Percentiles rank a stretch among this genome's conserved stretches.
phyloP scores from a whole-genome alignment of 306 rosid genomes.

The Pyrus communis region DNA sequence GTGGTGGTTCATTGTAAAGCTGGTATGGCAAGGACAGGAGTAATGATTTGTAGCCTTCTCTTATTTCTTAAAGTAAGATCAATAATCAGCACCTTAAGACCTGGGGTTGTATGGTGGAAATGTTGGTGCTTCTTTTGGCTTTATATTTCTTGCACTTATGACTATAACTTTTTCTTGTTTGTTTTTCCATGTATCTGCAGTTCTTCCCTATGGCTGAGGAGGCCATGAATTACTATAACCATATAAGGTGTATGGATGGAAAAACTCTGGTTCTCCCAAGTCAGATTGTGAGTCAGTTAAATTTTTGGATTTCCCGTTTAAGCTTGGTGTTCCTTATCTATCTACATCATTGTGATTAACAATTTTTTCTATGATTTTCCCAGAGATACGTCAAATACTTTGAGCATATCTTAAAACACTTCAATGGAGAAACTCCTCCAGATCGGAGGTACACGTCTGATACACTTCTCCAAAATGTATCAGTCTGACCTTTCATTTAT shows the following conservation, averaged over 20 bases:
- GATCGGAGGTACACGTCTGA: slow-evolving; percentile 55
- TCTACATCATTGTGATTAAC: slow-evolving; percentile 22
- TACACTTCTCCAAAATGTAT: slow-evolving; percentile 1
- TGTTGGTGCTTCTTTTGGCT: not conserved
- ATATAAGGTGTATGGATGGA: slow-evolving; percentile 75
- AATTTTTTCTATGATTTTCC: slow-evolving; percentile 17
- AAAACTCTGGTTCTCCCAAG: slow-evolving; percentile 83
- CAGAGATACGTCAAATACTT: slow-evolving; percentile 85
- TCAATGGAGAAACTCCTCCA: slow-evolving; percentile 63
- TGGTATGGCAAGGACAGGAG: slow-evolving; percentile 94
- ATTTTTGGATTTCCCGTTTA: not conserved
- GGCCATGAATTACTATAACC: too few relatives aligned
- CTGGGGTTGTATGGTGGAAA: not conserved
- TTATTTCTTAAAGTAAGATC: slow-evolving; percentile 64
- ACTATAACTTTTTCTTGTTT: slow-evolving; percentile 2
- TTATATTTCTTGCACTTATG: not conserved
- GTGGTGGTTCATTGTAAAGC: slow-evolving; percentile 98
- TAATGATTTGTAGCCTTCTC: slow-evolving; percentile 93
- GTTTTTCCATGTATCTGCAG: slow-evolving; percentile 38
- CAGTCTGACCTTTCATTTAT: not conserved
- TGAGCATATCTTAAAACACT: slow-evolving; percentile 52
- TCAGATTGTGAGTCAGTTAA: slow-evolving; percentile 66
- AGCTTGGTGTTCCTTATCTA: slow-evolving; percentile 13
- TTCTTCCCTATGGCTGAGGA: too few relatives aligned
- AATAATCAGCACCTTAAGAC: slow-evolving; percentile 10